Conservation (phyloP, 257 asterid genomes). For the Solanum paucissectum region DNA sequence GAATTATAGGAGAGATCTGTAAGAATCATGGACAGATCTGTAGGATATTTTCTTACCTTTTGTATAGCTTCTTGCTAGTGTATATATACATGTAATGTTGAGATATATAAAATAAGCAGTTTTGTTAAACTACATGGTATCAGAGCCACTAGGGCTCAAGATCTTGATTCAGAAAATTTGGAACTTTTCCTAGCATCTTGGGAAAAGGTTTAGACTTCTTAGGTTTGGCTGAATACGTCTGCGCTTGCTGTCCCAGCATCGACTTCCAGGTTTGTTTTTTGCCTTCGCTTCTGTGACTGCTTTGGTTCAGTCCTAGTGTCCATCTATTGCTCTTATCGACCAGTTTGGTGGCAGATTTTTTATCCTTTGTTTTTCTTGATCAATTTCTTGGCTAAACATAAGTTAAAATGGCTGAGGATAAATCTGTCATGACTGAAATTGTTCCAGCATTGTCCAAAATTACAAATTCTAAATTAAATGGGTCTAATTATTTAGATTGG, state of each 20-base stretch:
- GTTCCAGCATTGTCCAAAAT: not conserved
- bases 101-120: too few species aligned
- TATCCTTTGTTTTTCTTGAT: not conserved
- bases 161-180: too few species aligned
- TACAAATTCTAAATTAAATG: too few species aligned
- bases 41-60: not conserved
- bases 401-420: not conserved
- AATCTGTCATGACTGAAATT: not conserved
- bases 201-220: too few species aligned
- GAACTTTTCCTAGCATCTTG: too few species aligned
- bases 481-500: not conserved
- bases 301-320: not conserved
- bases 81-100: not conserved
- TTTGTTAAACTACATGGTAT: not conserved
- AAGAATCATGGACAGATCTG: not conserved
- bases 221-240: too few species aligned
- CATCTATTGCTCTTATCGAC: not conserved
- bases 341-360: not conserved
- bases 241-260: too few species aligned
- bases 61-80: not conserved
- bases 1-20: not conserved
- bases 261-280: too few species aligned
- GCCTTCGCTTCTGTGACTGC: not conserved
- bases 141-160: too few species aligned
- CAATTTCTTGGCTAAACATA: not conserved